Base-by-base conservation (phyloP, 1,284 basidiomycete genomes). In the Cryptococcus sp. region DNA sequence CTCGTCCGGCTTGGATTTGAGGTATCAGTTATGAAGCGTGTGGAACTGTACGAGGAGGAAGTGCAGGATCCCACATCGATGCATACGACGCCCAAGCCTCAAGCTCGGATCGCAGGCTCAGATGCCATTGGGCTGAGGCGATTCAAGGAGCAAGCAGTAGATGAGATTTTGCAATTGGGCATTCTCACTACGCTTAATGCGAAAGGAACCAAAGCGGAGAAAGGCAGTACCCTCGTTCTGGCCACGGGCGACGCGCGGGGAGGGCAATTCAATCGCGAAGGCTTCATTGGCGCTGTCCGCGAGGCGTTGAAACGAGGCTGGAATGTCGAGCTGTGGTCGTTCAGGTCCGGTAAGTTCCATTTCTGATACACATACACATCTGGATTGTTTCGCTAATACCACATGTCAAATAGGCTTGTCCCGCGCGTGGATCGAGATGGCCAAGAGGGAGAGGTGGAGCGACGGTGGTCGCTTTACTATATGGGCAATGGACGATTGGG, bases 201-300 rank as follows among this genome's bases (percentile, higher is more conserved):
- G 25, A 58, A 60, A 15, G 48, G 55, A 8, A 38, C 27, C 5
- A 25, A 50, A 11, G 47, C 27, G 13, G 51, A 47, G 7, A 40
- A 39, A n/a, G 38, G 51, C 8, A n/a, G 17, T 30, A 57, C 60
- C 3, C 89, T 93, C 65, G 86, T 93, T 41, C 84, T 94, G 39
- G 91, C 90, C 1, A 93, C 92, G 0, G 91, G 91, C 3, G 91
- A 94, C 73, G 91, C 90, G 20, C 90, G 90, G 69, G 87, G 88
- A 13, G 89, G 89, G 2, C 88, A 93, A 72, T 93, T 92, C 72
- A 92, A 87, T 73, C 88, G 90, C 61, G 88, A 91, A 67, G 91
- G 91, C 3, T 94, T 93, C 77, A 75, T 91, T 27, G 90, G 91
- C 0, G 88, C 88, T 52, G 89, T 92, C 15, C 81, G 88, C 55